Evolutionary conservation across 2,329 filamentous ascomycete genomes (phyloP).

Genomic region (Zalaria obscura): DNA sequence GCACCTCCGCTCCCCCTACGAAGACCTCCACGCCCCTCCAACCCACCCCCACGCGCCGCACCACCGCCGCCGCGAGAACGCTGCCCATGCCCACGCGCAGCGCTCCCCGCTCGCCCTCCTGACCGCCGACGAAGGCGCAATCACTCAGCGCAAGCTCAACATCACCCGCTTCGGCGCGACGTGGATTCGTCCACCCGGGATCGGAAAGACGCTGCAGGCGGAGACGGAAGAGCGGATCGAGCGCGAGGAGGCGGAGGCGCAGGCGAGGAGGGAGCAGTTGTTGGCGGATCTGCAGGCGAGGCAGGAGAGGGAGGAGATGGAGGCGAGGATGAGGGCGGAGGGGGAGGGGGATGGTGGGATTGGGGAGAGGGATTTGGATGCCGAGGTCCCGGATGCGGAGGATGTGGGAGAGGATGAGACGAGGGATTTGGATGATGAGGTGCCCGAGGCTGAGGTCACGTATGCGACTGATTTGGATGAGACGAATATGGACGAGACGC

Average conservation of each 20-base stretch:
- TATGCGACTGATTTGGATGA: conserved; percentile 10
- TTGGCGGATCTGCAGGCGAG: conserved; percentile 56
- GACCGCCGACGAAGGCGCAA: conserved; percentile 59
- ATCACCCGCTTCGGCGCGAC: conserved; percentile 75
- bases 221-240: conserved; percentile 82
- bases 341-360: conserved; percentile 27
- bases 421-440: conserved; percentile 46
- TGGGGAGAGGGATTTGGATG: conserved; percentile 47
- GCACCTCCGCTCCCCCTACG: conserved; percentile 1
- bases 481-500: conserved; percentile 14
- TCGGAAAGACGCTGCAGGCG: conserved; percentile 80
- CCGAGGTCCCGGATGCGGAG: conserved; percentile 45
- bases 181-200: conserved; percentile 83
- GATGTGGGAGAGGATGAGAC: conserved; percentile 28
- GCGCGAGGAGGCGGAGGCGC: conserved; percentile 69
- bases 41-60: conserved; percentile 1
- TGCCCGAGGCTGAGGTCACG: conserved; percentile 29
- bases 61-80: conserved; percentile 13
- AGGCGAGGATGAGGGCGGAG: conserved; percentile 19
- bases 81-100: conserved; percentile 20
- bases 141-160: conserved; percentile 64
- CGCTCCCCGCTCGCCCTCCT: conserved; percentile 54
- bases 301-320: conserved; percentile 44
- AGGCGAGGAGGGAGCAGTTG: conserved; percentile 54
- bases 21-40: not conserved